A percentile compares a stretch with the other conserved stretches of the same genome.
Conservation (phyloP, 108 stramenopile genomes). For the Cyclotella sp. region DNA sequence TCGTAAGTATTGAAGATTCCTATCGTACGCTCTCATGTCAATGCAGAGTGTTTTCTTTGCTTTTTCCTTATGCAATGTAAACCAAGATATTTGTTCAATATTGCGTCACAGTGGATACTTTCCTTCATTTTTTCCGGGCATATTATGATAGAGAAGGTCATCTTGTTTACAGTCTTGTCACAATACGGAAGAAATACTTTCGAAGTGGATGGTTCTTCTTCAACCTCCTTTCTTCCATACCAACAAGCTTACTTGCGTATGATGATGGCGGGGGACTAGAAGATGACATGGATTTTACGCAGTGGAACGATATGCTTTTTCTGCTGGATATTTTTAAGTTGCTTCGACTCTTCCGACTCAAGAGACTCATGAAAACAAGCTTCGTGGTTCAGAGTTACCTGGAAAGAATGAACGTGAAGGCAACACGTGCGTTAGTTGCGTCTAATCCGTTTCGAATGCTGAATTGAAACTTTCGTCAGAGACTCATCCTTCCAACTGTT, state of each 20-base stretch:
- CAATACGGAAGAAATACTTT: slow-evolving; percentile 42
- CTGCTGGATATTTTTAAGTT: slow-evolving; percentile 41
- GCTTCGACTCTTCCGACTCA: slow-evolving; percentile 32
- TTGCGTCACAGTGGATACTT: slow-evolving; percentile 48
- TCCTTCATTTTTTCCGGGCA: slow-evolving; percentile 54
- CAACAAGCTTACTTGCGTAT: slow-evolving; percentile 13
- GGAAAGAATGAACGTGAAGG: slow-evolving; percentile 12
- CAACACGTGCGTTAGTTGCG: not conserved
- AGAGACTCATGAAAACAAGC: slow-evolving; percentile 23
- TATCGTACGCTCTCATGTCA: no score
- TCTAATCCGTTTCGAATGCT: no score
- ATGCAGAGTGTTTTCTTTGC: no score
- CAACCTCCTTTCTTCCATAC: slow-evolving; percentile 27
- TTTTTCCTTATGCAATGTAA: no score
- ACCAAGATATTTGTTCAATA: no score
- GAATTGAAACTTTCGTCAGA: no score
- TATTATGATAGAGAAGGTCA: slow-evolving; percentile 26
- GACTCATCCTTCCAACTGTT: no score
- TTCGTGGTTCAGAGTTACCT: slow-evolving; percentile 19
- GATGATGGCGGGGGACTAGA: not conserved
- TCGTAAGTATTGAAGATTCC: slow-evolving; percentile 21
- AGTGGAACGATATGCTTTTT: not conserved
- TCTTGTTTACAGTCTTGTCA: slow-evolving; percentile 13
- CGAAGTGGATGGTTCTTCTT: slow-evolving; percentile 46
- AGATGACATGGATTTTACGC: not conserved